Conservation (phyloP, 2,329 filamentous ascomycete species). For the Penicillium nordicum region DNA sequence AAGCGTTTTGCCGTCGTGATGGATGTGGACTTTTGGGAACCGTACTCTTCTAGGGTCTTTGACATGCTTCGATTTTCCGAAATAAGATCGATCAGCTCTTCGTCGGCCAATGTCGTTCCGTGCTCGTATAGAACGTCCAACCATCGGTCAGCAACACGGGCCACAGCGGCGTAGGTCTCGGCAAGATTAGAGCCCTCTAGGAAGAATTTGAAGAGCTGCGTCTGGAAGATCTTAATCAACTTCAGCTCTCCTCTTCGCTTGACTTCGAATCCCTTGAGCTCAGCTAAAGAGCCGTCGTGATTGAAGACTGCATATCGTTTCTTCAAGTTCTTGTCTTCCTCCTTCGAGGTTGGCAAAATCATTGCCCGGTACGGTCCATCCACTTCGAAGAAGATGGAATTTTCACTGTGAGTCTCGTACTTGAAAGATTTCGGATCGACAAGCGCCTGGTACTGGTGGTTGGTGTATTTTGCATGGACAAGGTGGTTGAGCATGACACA, state of each 20-base stretch:
- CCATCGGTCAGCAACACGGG: slow-evolving; percentile 94
- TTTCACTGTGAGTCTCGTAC: slow-evolving; percentile 97
- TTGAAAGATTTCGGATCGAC: slow-evolving; percentile 74
- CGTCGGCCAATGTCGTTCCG: slow-evolving; percentile 85
- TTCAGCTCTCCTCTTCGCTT: slow-evolving; percentile 97
- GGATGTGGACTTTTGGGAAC: slow-evolving; percentile 93
- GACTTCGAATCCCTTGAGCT: slow-evolving; percentile 95
- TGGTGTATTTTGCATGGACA: slow-evolving; percentile 91
- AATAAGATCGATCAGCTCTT: slow-evolving; percentile 99
- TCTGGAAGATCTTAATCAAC: slow-evolving; percentile 99
- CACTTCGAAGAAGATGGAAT: slow-evolving; percentile 99
- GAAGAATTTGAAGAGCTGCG: slow-evolving; percentile 99
- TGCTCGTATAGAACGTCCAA: slow-evolving; percentile 89
- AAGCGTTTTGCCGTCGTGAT: slow-evolving; percentile 95
- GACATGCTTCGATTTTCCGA: slow-evolving; percentile 98
- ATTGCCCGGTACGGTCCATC: slow-evolving; percentile 97
- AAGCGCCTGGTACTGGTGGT: slow-evolving; percentile 93
- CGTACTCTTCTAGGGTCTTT: slow-evolving; percentile 96
- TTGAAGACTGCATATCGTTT: slow-evolving; percentile 99
- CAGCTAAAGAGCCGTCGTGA: slow-evolving; percentile 89
- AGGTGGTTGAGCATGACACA: slow-evolving; percentile 99
- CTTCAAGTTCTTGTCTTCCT: slow-evolving; percentile 99
- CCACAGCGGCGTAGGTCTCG: slow-evolving; percentile 87
- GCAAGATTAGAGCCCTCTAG: slow-evolving; percentile 81
- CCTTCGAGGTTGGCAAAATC: slow-evolving; percentile 94